A percentile compares a stretch with the other conserved stretches of the same genome.
These are phyloP conservation scores for Physcomitrium patens DNA, from an alignment of 225 moss, liverwort and hornwort species.

Conservation along the genomic window DNA sequence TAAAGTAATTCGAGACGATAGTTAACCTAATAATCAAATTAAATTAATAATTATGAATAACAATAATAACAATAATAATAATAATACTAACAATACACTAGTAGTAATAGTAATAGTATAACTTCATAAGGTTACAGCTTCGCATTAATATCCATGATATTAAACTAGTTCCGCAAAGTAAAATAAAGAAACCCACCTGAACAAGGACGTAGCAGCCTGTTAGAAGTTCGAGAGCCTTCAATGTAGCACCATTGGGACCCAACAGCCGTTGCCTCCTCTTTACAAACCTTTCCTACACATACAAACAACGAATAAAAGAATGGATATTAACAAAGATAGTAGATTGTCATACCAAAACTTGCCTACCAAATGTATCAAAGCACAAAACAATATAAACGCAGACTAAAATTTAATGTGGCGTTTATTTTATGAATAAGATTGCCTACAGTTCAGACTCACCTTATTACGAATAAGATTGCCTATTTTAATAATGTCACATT, in stretches of 20 bases:
- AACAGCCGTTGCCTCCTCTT: slow-evolving; percentile 94
- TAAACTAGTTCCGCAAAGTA: slow-evolving; percentile 2
- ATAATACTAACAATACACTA: too few species aligned
- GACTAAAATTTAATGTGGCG: background rate
- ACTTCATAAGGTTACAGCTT: background rate
- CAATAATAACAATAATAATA: too few species aligned
- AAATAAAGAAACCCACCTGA: slow-evolving; percentile 58
- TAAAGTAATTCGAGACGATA: too few species aligned
- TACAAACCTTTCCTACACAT: slow-evolving; percentile 87
- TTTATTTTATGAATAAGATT: background rate
- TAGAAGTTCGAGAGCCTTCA: slow-evolving; percentile 96
- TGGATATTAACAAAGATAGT: background rate
- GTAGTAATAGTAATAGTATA: too few species aligned
- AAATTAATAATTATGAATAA: too few species aligned
- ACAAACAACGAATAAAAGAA: background rate
- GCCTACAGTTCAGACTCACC: slow-evolving; percentile 50
- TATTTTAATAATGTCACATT: slow-evolving; percentile 96
- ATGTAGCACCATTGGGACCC: slow-evolving; percentile 95
- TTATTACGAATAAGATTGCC: slow-evolving; percentile 88
- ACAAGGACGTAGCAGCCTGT: slow-evolving; percentile 96
- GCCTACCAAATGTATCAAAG: background rate
- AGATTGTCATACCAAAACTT: background rate
- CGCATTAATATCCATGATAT: background rate
- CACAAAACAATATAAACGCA: background rate
- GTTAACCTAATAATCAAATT: too few species aligned